These are phyloP conservation scores for Leccinum pachyderme DNA, from an alignment of 1,284 basidiomycete species.

Conservation along the genomic window DNA sequence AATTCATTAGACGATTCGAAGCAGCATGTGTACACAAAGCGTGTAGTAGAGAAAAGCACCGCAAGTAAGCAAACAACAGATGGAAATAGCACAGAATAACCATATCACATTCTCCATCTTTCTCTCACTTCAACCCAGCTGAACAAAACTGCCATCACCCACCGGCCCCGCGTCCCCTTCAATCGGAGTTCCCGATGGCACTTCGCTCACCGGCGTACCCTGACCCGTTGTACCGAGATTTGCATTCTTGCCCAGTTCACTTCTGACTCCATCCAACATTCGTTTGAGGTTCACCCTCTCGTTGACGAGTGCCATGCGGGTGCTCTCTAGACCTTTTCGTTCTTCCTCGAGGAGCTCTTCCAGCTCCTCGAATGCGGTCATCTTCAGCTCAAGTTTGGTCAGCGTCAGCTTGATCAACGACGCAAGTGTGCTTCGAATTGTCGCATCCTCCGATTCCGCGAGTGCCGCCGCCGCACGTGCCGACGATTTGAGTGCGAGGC, in stretches of 20 bases:
- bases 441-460: conserved; percentile 81
- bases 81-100: conserved; percentile 29
- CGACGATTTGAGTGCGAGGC: conserved; percentile 85
- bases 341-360: conserved; percentile 90
- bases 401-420: conserved; percentile 90
- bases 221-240: conserved; percentile 54
- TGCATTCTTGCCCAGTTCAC: conserved; percentile 56
- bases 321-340: conserved; percentile 68
- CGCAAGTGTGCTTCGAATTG: conserved; percentile 80
- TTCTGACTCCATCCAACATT: conserved; percentile 61
- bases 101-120: conserved; percentile 11
- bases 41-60: conserved; percentile 2
- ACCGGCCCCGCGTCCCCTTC: conserved; percentile 46
- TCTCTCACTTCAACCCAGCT: conserved; percentile 33
- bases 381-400: conserved; percentile 92
- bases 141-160: conserved; percentile 45
- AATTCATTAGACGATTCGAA: conserved; percentile 11
- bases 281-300: conserved; percentile 66
- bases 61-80: conserved; percentile 19
- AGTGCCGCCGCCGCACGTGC: conserved; percentile 83
- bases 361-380: conserved; percentile 87
- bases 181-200: conserved; percentile 38
- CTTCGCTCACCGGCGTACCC: conserved; percentile 53
- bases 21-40: conserved; percentile 17
- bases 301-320: conserved; percentile 62